Conservation (phyloP, 2,329 filamentous ascomycete genomes). For the Pseudocercospora fuligena region DNA sequence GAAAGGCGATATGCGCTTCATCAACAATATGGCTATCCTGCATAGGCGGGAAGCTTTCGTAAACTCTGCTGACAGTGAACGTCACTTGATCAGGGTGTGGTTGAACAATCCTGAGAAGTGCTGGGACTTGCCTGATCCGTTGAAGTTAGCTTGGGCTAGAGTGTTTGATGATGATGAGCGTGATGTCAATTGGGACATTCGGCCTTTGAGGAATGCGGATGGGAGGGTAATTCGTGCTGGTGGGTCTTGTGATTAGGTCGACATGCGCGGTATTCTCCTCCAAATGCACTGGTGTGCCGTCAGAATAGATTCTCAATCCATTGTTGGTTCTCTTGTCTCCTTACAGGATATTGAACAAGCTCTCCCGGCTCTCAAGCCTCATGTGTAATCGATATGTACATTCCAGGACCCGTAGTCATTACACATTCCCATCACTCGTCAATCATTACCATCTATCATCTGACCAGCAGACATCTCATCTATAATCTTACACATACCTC, state of each 20-base stretch:
- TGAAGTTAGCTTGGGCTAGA: neutral
- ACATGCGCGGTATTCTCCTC: no score
- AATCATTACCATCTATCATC: neutral
- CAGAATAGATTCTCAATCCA: no score
- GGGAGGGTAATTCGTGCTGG: neutral
- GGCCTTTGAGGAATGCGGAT: neutral
- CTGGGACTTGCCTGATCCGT: neutral
- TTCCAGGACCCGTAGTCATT: no score
- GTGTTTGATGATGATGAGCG: neutral
- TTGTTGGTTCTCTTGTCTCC: no score
- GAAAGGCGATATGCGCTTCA: conserved; percentile 1
- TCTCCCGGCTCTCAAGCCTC: no score
- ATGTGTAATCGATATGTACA: no score
- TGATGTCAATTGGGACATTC: neutral
- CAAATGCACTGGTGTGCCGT: no score
- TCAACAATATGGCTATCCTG: neutral
- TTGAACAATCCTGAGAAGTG: neutral
- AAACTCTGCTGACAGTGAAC: neutral
- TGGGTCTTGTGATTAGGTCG: neutral
- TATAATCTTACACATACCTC: neutral
- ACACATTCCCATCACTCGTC: neutral
- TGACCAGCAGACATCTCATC: neutral
- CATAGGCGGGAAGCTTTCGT: neutral
- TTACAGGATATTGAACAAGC: no score
- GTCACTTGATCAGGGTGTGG: neutral